These are phyloP conservation scores for Tulasnella sp. DNA, from an alignment of 768 basidiomycete species.

Conservation along the genomic window DNA sequence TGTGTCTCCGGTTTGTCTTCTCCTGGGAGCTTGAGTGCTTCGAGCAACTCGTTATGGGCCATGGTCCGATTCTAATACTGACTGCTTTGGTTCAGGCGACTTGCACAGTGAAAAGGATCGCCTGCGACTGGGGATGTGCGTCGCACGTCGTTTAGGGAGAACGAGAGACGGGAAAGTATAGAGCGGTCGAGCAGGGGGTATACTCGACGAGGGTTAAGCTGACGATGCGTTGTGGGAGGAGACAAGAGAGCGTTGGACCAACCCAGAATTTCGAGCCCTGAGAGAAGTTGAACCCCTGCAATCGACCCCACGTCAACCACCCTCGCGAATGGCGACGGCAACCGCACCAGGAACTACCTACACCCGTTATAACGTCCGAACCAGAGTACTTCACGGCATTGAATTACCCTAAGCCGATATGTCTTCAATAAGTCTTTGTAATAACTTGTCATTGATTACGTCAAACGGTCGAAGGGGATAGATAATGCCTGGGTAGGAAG, in stretches of 20 bases:
- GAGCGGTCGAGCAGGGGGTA: background rate
- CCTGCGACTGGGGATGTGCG: background rate
- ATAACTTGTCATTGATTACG: background rate
- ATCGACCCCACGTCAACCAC: background rate
- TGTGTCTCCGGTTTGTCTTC: background rate
- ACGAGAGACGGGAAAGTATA: background rate
- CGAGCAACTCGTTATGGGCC: conserved; percentile 16
- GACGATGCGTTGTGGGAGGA: background rate
- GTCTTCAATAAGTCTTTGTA: background rate
- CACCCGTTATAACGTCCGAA: background rate
- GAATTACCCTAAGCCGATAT: background rate
- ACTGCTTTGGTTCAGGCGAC: background rate
- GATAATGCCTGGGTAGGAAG: too few relatives aligned
- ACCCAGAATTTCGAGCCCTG: background rate
- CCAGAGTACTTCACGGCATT: background rate
- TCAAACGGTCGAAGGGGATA: too few relatives aligned
- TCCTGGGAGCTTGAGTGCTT: background rate
- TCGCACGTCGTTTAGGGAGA: background rate
- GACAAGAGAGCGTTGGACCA: background rate
- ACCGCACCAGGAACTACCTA: background rate
- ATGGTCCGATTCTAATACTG: conserved; percentile 1
- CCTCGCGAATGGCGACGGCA: background rate
- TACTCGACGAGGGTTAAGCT: background rate
- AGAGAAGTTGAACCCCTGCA: background rate
- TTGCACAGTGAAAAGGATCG: background rate